Evolutionary conservation across 2,329 filamentous ascomycete species (phyloP).

Genomic region (Monilinia vaccinii-corymbosi): DNA sequence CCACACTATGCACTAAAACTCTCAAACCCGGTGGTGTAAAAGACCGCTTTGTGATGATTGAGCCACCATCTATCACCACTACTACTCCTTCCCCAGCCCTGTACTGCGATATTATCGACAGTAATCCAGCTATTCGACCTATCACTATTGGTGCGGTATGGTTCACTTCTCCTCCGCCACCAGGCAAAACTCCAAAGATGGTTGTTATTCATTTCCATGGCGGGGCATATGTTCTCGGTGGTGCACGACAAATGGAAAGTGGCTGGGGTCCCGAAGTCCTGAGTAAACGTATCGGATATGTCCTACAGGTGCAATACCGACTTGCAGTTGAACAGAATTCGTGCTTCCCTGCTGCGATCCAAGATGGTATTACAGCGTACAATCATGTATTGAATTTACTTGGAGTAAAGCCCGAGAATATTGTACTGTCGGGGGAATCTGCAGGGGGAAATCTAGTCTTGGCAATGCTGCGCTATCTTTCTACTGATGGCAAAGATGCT

Average conservation of each 20-base stretch:
- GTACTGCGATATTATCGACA: not conserved
- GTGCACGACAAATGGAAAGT: constrained; percentile 29
- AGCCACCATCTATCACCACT: not conserved
- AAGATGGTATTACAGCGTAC: constrained; percentile 36
- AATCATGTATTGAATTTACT: not conserved
- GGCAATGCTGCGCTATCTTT: not conserved
- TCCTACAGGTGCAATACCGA: constrained; percentile 39
- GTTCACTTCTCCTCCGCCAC: constrained; percentile 14
- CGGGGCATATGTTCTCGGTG: constrained; percentile 37
- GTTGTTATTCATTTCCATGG: constrained; percentile 41
- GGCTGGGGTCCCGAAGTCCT: constrained; percentile 25
- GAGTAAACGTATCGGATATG: constrained; percentile 31
- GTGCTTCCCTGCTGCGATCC: constrained; percentile 40
- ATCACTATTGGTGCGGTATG: constrained; percentile 22
- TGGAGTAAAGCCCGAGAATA: not conserved
- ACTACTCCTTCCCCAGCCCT: no score
- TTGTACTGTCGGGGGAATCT: not conserved
- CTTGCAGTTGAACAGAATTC: constrained; percentile 35
- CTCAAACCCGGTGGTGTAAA: no score
- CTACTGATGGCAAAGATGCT: not conserved
- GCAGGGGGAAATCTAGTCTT: not conserved
- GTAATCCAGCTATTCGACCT: not conserved
- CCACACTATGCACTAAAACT: not conserved
- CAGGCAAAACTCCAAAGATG: constrained; percentile 3
- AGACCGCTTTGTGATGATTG: not conserved